Evolutionary conservation across 2,329 filamentous ascomycete species (phyloP).

Genomic region (Fusarium veterinarium): DNA sequence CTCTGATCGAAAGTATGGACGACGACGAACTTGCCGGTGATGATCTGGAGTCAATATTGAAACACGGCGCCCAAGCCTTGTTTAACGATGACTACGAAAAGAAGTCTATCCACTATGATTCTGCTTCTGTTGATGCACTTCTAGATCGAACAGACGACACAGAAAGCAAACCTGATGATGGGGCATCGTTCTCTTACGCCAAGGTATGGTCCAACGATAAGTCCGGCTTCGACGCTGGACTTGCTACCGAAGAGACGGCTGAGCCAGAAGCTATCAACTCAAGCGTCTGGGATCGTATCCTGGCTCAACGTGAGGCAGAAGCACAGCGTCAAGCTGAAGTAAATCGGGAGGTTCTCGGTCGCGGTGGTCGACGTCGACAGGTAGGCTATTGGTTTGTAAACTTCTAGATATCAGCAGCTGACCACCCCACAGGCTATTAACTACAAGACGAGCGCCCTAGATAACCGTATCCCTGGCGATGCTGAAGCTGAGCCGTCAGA

Average conservation of each 20-base stretch:
- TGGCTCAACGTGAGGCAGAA: constrained; percentile 82
- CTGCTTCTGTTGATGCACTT: constrained; percentile 84
- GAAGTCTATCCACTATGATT: constrained; percentile 83
- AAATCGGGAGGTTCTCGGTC: constrained; percentile 80
- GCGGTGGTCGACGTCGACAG: constrained; percentile 79
- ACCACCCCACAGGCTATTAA: constrained; percentile 48
- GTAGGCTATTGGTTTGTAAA: constrained; percentile 40
- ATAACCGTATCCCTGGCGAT: constrained; percentile 42
- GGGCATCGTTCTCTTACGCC: constrained; percentile 89
- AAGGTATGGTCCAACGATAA: constrained; percentile 91
- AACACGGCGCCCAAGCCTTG: constrained; percentile 86
- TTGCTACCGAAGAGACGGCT: constrained; percentile 64
- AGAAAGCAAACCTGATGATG: constrained; percentile 75
- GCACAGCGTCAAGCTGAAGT: constrained; percentile 77
- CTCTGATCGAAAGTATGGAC: constrained; percentile 92
- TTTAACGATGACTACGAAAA: constrained; percentile 80
- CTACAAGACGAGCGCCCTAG: constrained; percentile 47
- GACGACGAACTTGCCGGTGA: constrained; percentile 81
- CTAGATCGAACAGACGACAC: constrained; percentile 89
- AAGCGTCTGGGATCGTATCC: constrained; percentile 89
- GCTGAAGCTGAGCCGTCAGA: constrained; percentile 46
- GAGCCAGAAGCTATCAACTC: constrained; percentile 68
- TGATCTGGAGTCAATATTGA: constrained; percentile 88
- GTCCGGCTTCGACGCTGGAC: constrained; percentile 71
- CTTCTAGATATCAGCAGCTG: constrained; percentile 12